Conservation (phyloP, 495 filamentous ascomycete species). For the Annulohypoxylon moriforme region DNA sequence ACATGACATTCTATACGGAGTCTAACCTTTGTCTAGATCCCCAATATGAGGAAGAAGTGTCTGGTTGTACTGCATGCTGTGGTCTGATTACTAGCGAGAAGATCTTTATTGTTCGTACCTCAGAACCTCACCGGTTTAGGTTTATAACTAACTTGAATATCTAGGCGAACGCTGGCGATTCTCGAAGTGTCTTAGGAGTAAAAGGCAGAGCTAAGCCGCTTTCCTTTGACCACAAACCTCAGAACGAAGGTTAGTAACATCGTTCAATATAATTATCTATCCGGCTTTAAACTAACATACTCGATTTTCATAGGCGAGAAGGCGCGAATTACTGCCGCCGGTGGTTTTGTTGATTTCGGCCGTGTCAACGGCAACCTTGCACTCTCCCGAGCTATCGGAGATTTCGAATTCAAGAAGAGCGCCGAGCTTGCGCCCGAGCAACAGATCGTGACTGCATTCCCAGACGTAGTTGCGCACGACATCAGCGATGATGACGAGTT, state of each 20-base stretch:
- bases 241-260: conserved; percentile 83
- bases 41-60: conserved; percentile 96
- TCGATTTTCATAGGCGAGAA: conserved; percentile 79
- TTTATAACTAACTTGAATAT: conserved; percentile 40
- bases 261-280: neutral
- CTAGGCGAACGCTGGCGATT: conserved; percentile 96
- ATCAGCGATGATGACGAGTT: conserved; percentile 95
- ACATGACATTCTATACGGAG: neutral
- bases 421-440: conserved; percentile 94
- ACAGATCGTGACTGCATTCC: conserved; percentile 97
- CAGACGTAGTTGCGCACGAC: conserved; percentile 91
- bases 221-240: conserved; percentile 98
- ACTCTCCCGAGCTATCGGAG: conserved; percentile 96
- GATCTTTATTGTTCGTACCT: conserved; percentile 83
- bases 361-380: conserved; percentile 98
- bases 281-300: conserved; percentile 14
- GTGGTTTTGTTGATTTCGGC: conserved; percentile 98
- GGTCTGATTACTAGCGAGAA: conserved; percentile 88
- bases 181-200: conserved; percentile 89
- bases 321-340: conserved; percentile 92
- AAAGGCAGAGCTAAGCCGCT: conserved; percentile 97
- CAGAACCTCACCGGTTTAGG: neutral
- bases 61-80: conserved; percentile 94
- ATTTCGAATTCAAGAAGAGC: conserved; percentile 99
- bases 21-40: conserved; percentile 72